Evolutionary conservation across 1,284 basidiomycete genomes (phyloP).

Genomic region (Rhizoctonia solani): DNA sequence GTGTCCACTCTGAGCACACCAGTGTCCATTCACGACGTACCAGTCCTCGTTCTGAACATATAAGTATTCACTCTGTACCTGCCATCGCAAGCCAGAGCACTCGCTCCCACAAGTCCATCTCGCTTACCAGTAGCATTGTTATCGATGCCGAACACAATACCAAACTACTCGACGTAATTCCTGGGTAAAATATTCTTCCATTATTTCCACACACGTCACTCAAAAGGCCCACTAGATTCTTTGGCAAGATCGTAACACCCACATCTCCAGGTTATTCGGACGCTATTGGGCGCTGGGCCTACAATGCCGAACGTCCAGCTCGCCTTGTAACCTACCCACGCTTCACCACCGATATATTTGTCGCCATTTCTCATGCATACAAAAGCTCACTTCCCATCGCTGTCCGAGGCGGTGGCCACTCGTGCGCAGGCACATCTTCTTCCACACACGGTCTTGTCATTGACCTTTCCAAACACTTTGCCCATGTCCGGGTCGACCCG

Average conservation of each 20-base stretch:
- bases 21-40: no score
- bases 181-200: background rate
- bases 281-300: constrained; percentile 16
- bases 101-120: background rate
- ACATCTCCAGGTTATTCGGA: background rate
- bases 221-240: background rate
- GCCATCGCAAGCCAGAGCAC: no score
- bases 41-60: no score
- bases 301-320: constrained; percentile 23
- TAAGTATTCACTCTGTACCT: no score
- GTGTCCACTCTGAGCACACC: no score
- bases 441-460: constrained; percentile 39
- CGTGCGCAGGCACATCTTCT: constrained; percentile 23
- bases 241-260: constrained; percentile 1
- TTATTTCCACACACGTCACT: background rate
- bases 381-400: constrained; percentile 3
- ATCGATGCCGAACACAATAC: no score
- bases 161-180: background rate
- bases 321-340: constrained; percentile 24
- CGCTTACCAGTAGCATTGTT: background rate
- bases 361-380: constrained; percentile 6
- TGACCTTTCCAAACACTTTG: constrained; percentile 41
- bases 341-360: constrained; percentile 17
- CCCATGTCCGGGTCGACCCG: constrained; percentile 39
- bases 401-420: constrained; percentile 30